phyloP scores from a whole-genome alignment of 2,329 filamentous ascomycete species.

The Calonectria naviculata region DNA sequence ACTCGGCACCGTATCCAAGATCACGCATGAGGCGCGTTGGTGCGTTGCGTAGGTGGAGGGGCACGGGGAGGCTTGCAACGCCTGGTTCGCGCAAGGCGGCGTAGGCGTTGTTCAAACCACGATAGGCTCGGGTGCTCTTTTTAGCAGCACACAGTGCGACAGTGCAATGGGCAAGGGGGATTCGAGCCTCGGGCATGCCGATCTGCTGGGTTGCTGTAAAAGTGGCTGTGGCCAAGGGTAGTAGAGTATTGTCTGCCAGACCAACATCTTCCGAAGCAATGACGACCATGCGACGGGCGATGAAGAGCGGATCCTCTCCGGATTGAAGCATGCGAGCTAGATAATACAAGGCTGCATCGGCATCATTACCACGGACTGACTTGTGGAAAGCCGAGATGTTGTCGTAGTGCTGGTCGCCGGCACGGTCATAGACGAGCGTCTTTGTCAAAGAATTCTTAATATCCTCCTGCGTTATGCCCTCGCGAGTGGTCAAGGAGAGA shows the following conservation, averaged over 20 bases:
- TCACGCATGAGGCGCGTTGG: conserved; percentile 95
- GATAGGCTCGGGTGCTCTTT: conserved; percentile 89
- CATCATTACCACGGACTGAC: conserved; percentile 85
- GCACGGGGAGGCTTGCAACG: conserved; percentile 83
- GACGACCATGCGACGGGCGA: conserved; percentile 92
- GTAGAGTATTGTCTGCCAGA: conserved; percentile 85
- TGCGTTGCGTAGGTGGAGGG: conserved; percentile 89
- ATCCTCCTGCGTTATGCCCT: conserved; percentile 75
- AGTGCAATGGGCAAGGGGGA: conserved; percentile 88
- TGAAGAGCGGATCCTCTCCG: conserved; percentile 92
- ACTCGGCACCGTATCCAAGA: conserved; percentile 88
- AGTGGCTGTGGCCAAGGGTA: conserved; percentile 85
- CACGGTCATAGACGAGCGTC: conserved; percentile 93
- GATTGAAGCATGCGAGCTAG: conserved; percentile 95
- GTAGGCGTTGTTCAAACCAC: conserved; percentile 83
- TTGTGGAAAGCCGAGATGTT: conserved; percentile 98
- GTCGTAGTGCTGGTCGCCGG: conserved; percentile 97
- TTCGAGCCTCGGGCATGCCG: conserved; percentile 93
- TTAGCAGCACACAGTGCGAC: conserved; percentile 83
- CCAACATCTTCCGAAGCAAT: conserved; percentile 96
- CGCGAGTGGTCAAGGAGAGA: conserved; percentile 72
- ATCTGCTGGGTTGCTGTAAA: conserved; percentile 93
- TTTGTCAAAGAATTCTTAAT: conserved; percentile 89
- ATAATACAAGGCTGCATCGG: conserved; percentile 94
- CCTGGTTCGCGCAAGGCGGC: conserved; percentile 85